Evolutionary conservation across 2,329 filamentous ascomycete species (phyloP).

Genomic region (Clarireedia monteithiana): DNA sequence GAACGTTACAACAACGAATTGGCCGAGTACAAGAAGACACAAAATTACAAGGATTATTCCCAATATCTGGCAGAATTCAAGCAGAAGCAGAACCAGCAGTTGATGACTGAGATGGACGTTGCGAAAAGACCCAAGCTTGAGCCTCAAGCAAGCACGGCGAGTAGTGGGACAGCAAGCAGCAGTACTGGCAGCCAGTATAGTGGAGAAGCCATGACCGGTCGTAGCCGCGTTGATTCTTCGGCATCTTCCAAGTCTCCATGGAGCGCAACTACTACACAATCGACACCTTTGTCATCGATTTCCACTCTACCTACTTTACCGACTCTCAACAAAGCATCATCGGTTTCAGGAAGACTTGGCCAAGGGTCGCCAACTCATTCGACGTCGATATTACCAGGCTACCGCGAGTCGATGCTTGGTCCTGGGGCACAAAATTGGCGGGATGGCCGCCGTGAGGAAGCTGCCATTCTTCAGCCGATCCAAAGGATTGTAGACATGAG

Average conservation of each 20-base stretch:
- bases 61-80: slow-evolving; percentile 73
- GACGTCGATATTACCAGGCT: slow-evolving; percentile 24
- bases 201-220: slow-evolving; percentile 13
- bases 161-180: slow-evolving; percentile 20
- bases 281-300: not conserved
- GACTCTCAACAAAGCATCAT: not conserved
- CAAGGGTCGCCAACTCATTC: slow-evolving; percentile 18
- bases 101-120: slow-evolving; percentile 30
- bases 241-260: slow-evolving; percentile 18
- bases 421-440: slow-evolving; percentile 24
- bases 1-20: slow-evolving; percentile 70
- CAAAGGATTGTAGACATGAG: slow-evolving; percentile 13
- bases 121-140: slow-evolving; percentile 29
- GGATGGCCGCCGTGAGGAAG: slow-evolving; percentile 22
- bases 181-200: slow-evolving; percentile 15
- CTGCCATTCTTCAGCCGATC: slow-evolving; percentile 11
- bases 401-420: slow-evolving; percentile 26
- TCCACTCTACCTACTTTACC: slow-evolving; percentile 12
- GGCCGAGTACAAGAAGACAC: slow-evolving; percentile 69
- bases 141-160: slow-evolving; percentile 18
- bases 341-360: slow-evolving; percentile 1
- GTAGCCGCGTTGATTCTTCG: slow-evolving; percentile 18
- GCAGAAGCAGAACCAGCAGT: slow-evolving; percentile 54
- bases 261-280: slow-evolving; percentile 11
- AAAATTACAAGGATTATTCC: slow-evolving; percentile 59